Evolutionary conservation across 176 grass and related monocot species (phyloP).

Genomic region (Eleusine coracana): DNA sequence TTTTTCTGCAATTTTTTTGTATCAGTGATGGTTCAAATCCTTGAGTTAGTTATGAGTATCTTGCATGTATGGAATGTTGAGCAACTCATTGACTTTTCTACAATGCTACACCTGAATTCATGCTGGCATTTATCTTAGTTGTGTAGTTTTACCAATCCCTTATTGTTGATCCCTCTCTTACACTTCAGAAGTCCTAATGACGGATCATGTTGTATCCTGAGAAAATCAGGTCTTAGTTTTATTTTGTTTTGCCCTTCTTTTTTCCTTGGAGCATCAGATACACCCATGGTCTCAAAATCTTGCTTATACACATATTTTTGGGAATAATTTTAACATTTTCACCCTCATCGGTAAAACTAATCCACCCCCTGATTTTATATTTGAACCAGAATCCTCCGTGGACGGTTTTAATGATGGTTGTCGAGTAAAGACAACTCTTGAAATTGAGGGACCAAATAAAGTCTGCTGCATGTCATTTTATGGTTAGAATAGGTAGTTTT

Average conservation of each 20-base stretch:
- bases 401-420: constrained; percentile 18
- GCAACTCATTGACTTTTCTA: constrained; percentile 10
- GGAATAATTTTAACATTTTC: not conserved
- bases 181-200: not conserved
- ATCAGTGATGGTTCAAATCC: not conserved
- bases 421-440: constrained; percentile 10
- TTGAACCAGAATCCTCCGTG: not conserved
- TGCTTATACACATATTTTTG: constrained; percentile 3
- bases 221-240: not conserved
- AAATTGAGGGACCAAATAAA: constrained; percentile 26
- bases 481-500: constrained; percentile 3
- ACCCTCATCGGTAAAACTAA: not conserved
- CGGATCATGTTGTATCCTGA: not conserved
- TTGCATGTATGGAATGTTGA: constrained; percentile 3
- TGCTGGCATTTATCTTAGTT: not conserved
- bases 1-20: constrained; percentile 20
- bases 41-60: constrained; percentile 9
- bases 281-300: not conserved
- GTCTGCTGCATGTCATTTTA: not conserved
- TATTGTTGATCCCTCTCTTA: not conserved
- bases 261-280: not conserved
- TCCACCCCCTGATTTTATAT: not conserved
- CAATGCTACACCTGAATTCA: not conserved
- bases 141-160: not conserved
- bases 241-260: not conserved